Evolutionary conservation across 768 basidiomycete genomes (phyloP), one percentile per base, ranked within the genome.

Genomic region (Botryobasidium botryosum): DNA sequence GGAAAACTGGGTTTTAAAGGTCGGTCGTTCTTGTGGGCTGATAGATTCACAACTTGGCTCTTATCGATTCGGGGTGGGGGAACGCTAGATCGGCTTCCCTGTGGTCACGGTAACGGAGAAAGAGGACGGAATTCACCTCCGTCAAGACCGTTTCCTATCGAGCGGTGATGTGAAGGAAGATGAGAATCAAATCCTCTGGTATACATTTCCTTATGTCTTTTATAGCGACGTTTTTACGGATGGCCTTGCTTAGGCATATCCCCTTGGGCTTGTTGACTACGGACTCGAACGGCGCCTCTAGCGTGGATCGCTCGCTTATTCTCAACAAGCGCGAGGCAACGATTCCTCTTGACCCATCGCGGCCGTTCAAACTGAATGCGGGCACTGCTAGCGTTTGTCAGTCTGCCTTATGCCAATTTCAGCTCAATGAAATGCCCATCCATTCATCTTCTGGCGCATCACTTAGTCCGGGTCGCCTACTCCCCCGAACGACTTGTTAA

Each of bases 1-100:
- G 84, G 74, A 84, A 47, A 80, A 79, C 57, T 99, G 91, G 92
- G 79, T 87, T n/a, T n/a, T n/a, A n/a, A n/a, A n/a, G n/a, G n/a
- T n/a, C n/a, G n/a, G n/a, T n/a, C n/a, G n/a, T n/a, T n/a, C n/a
- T n/a, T n/a, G n/a, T n/a, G n/a, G n/a, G n/a, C n/a, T n/a, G n/a
- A n/a, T n/a, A n/a, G n/a, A n/a, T n/a, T n/a, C n/a, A n/a, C n/a
- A n/a, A n/a, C n/a, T n/a, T n/a, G n/a, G n/a, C n/a, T n/a, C n/a
- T n/a, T n/a, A n/a, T n/a, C n/a, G n/a, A n/a, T n/a, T n/a, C n/a
- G n/a, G n/a, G n/a, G n/a, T n/a, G n/a, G n/a, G n/a, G n/a, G n/a
- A n/a, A n/a, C n/a, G n/a, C n/a, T n/a, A 70, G 71, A 68, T 74
- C 46, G 94, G 94, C 15, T 96, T 79, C 67, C 94, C 94, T 1